Base-by-base conservation (phyloP, 176 grass and related monocot species). In the Zizania latifolia region DNA sequence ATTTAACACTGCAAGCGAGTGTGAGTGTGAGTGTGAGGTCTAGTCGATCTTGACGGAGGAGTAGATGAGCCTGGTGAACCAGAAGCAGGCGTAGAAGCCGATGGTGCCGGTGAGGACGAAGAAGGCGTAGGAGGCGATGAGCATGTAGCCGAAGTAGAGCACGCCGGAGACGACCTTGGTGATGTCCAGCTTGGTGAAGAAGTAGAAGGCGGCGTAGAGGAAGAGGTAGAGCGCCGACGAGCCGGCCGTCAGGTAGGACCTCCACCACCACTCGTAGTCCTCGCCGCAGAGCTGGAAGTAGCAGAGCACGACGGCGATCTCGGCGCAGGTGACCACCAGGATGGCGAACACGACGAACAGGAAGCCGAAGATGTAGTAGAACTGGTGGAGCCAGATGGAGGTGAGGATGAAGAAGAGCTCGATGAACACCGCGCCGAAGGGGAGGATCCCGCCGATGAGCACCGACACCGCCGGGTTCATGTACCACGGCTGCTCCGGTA, bases 391-490 rank as follows among this genome's bases (percentile, higher is more conserved):
- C 91, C 91, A 92, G 53, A 98, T 86, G 6, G 94, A 92, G n/a
- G 91, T 98, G 61, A 98, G 86, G 70, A 98, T 94, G 91, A 98
- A 94, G 84, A 98, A 98, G 81, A 98, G 87, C 75, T 94, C 91
- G 8, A 98, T 91, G 70, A 98, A 98, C 36, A 98, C 86, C 33
- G 91, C 94, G 3, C 91, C 94, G 7, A 98, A 94, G 8, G 94
- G 94, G n/a, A 98, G 92, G 67, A 97, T 89, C 38, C 91, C 94
- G 58, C 94, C 91, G 12, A 92, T 94, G 61, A 94, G 78, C 76
- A 90, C 88, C 0, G 86, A 93, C 70, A 94, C 83, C 0, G 85
- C 30, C 1, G 88, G 86, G 57, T 98, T 89, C 91, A 98, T 93
- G 84, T 98, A 94, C 94, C 91, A 98, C 3, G 86, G 83, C 61